Evolutionary conservation across 2,329 filamentous ascomycete species (phyloP).

Genomic region (Diaporthe sp.): DNA sequence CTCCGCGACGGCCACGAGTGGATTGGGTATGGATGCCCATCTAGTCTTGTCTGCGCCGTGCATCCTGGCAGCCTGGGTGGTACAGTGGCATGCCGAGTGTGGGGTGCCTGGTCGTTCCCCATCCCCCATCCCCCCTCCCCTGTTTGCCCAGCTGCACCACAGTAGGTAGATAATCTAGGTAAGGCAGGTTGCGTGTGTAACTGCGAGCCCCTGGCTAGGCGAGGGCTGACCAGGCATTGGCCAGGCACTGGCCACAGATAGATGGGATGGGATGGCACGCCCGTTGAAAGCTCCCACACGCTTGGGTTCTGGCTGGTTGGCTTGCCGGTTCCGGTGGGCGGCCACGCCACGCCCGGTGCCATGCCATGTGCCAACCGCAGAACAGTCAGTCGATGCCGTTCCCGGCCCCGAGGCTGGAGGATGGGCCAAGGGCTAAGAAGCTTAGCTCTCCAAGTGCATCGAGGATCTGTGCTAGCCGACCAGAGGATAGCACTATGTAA

Average conservation of each 20-base stretch:
- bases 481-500: neutral
- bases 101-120: slow-evolving; percentile 11
- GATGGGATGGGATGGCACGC: neutral
- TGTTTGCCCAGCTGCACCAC: neutral
- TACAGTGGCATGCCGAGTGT: slow-evolving; percentile 9
- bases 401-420: neutral
- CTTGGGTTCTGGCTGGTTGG: neutral
- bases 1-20: slow-evolving; percentile 8
- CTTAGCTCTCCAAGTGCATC: slow-evolving; percentile 23
- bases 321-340: neutral
- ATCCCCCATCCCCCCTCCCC: neutral
- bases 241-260: slow-evolving; percentile 4
- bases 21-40: slow-evolving; percentile 6
- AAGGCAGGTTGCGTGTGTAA: slow-evolving; percentile 16
- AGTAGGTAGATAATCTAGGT: slow-evolving; percentile 3
- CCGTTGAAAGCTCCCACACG: neutral
- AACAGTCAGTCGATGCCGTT: neutral
- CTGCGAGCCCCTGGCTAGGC: slow-evolving; percentile 21
- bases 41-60: neutral
- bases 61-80: neutral
- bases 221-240: slow-evolving; percentile 5
- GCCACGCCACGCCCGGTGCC: neutral
- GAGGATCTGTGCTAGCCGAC: slow-evolving; percentile 8
- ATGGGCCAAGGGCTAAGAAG: slow-evolving; percentile 17
- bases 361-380: slow-evolving; percentile 27